Evolutionary conservation across 495 filamentous ascomycete species (phyloP).

Genomic region (Podospora anserina): DNA sequence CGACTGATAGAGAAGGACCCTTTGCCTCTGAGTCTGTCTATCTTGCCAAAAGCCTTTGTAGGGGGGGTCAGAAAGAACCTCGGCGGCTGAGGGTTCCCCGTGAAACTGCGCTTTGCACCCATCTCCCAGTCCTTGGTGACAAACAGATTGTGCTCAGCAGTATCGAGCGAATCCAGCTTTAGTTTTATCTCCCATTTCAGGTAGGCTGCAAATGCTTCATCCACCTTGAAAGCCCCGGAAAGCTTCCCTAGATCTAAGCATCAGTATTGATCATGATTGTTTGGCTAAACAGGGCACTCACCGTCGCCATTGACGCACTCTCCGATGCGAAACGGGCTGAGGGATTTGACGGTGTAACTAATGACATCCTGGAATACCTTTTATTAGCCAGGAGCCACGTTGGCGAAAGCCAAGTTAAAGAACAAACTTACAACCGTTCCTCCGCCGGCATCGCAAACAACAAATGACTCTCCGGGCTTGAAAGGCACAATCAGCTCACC

Average conservation of each 20-base stretch:
- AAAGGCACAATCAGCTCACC: not conserved
- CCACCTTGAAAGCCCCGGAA: conserved; percentile 27
- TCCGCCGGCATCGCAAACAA: conserved; percentile 31
- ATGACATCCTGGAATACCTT: conserved; percentile 23
- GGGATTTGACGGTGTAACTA: conserved; percentile 20
- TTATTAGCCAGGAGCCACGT: not conserved
- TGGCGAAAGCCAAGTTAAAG: not conserved
- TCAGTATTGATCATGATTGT: not conserved
- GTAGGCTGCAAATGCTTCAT: conserved; percentile 25
- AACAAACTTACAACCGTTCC: conserved; percentile 27
- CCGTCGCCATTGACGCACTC: conserved; percentile 28
- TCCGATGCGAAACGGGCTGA: conserved; percentile 12
- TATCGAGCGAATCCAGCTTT: conserved; percentile 15
- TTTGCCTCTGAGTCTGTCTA: conserved; percentile 1
- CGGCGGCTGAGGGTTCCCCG: not conserved
- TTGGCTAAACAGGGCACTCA: not conserved
- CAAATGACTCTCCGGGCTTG: conserved; percentile 17
- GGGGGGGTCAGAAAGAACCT: conserved; percentile 22
- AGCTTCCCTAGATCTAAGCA: conserved; percentile 7
- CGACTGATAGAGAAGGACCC: not conserved
- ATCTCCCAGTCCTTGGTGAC: conserved; percentile 31
- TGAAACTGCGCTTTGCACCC: conserved; percentile 26
- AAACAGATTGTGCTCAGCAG: conserved; percentile 18
- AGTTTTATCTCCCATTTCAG: conserved; percentile 20
- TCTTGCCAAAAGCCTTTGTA: conserved; percentile 8